Evolutionary conservation across 129 eudicot species (phyloP).

Genomic region (Smallanthus sonchifolius): DNA sequence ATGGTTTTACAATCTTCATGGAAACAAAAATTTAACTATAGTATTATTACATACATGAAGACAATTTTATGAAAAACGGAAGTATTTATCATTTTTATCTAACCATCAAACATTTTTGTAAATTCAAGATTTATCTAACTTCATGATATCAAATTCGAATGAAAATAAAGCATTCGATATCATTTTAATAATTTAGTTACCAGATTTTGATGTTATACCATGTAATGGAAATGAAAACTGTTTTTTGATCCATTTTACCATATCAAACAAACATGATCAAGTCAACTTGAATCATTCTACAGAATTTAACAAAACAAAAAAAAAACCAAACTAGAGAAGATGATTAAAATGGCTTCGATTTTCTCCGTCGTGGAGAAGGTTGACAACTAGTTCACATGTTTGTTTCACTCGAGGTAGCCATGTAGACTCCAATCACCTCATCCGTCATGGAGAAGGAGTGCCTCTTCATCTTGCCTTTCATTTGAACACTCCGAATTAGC

Average conservation of each 20-base stretch:
- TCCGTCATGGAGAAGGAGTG: too few species aligned
- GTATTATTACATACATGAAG: not conserved
- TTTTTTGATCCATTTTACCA: not conserved
- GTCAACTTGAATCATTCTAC: not conserved
- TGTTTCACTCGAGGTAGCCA: too few species aligned
- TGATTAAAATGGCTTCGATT: too few species aligned
- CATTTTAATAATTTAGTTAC: not conserved
- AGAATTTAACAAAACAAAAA: constrained; percentile 3
- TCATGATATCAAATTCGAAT: not conserved
- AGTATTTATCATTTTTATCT: too few species aligned
- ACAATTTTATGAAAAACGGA: not conserved
- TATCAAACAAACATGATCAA: constrained; percentile 8
- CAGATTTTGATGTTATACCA: not conserved
- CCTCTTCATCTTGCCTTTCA: too few species aligned
- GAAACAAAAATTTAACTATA: not conserved
- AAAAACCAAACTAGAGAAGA: too few species aligned
- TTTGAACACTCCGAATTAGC: too few species aligned
- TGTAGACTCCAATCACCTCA: too few species aligned
- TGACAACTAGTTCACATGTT: too few species aligned
- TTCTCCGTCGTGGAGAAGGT: too few species aligned
- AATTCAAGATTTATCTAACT: not conserved
- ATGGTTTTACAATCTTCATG: not conserved
- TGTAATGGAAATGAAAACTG: not conserved
- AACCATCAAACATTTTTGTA: not conserved
- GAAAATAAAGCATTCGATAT: not conserved